Percentiles rank a stretch among this genome's conserved stretches.
phyloP scores from a whole-genome alignment of 2,329 filamentous ascomycete species.

The Trichoderma oligosporum region DNA sequence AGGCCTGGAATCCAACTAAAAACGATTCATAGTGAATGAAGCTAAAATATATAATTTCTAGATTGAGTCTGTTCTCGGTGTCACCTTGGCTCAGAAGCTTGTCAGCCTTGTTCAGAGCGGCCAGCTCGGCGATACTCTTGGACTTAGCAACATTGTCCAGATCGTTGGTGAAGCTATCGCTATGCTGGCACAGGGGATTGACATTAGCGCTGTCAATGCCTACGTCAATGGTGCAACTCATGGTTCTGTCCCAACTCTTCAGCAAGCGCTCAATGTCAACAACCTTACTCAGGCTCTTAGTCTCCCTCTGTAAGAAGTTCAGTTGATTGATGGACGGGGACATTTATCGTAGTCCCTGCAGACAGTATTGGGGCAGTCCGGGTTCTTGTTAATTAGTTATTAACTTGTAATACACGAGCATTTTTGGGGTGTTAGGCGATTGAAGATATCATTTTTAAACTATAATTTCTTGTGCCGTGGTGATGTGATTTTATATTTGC shows the following conservation, averaged over 20 bases:
- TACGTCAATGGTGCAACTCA: slow-evolving; percentile 24
- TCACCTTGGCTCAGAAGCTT: slow-evolving; percentile 25
- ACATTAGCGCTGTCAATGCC: slow-evolving; percentile 23
- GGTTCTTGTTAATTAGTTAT: slow-evolving; percentile 13
- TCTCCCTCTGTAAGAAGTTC: slow-evolving; percentile 2
- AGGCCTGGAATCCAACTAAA: neutral
- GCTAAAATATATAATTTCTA: neutral
- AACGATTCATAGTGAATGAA: neutral
- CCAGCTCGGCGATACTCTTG: neutral
- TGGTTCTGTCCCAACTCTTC: slow-evolving; percentile 22
- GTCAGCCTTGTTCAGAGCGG: slow-evolving; percentile 21
- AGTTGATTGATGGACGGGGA: neutral
- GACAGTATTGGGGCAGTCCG: slow-evolving; percentile 1
- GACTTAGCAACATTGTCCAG: slow-evolving; percentile 19
- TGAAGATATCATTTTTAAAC: slow-evolving; percentile 7
- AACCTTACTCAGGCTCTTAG: slow-evolving; percentile 22
- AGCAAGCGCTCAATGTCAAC: slow-evolving; percentile 22
- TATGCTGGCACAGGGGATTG: slow-evolving; percentile 24
- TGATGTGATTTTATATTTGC: neutral
- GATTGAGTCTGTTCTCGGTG: slow-evolving; percentile 23
- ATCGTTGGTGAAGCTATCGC: slow-evolving; percentile 26
- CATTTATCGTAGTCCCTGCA: neutral
- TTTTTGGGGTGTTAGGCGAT: slow-evolving; percentile 11
- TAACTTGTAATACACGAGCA: slow-evolving; percentile 13
- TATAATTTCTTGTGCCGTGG: neutral